These are phyloP conservation scores for Endoconidiophora laricicola DNA, from an alignment of 2,329 filamentous ascomycete genomes.

Conservation along the genomic window DNA sequence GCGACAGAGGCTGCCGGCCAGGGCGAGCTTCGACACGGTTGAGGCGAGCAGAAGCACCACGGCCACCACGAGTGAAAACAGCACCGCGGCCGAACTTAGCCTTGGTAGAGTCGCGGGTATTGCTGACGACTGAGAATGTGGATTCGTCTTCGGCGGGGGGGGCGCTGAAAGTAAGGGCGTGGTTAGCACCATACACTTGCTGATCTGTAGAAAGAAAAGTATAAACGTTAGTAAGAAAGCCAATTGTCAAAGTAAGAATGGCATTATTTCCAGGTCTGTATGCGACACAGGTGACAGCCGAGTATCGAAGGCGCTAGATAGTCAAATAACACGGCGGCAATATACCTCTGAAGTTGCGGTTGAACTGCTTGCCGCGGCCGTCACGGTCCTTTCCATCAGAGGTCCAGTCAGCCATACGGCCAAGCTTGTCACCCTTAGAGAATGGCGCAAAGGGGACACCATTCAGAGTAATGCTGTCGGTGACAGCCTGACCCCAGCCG, in stretches of 20 bases:
- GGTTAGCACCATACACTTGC: slow-evolving; percentile 87
- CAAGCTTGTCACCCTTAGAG: slow-evolving; percentile 96
- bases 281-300: neutral
- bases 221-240: neutral
- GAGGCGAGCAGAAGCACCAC: slow-evolving; percentile 53
- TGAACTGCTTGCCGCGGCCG: slow-evolving; percentile 65
- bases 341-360: slow-evolving; percentile 80
- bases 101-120: slow-evolving; percentile 73
- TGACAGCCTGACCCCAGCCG: slow-evolving; percentile 74
- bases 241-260: neutral
- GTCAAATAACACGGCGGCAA: neutral
- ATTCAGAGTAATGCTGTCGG: slow-evolving; percentile 74
- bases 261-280: neutral
- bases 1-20: slow-evolving; percentile 46
- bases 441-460: slow-evolving; percentile 96
- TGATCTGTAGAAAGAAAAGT: slow-evolving; percentile 46
- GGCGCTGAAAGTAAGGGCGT: slow-evolving; percentile 73
- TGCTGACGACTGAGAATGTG: slow-evolving; percentile 95
- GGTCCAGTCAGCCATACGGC: slow-evolving; percentile 98
- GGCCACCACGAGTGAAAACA: slow-evolving; percentile 71
- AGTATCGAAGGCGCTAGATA: neutral
- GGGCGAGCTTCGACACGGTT: slow-evolving; percentile 48
- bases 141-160: slow-evolving; percentile 90
- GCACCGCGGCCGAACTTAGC: slow-evolving; percentile 78
- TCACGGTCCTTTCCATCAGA: slow-evolving; percentile 73